A percentile compares a stretch with the other conserved stretches of the same genome.
These are phyloP conservation scores for Stachybotrys chlorohalonatus DNA, from an alignment of 2,329 filamentous ascomycete genomes.

Conservation along the genomic window DNA sequence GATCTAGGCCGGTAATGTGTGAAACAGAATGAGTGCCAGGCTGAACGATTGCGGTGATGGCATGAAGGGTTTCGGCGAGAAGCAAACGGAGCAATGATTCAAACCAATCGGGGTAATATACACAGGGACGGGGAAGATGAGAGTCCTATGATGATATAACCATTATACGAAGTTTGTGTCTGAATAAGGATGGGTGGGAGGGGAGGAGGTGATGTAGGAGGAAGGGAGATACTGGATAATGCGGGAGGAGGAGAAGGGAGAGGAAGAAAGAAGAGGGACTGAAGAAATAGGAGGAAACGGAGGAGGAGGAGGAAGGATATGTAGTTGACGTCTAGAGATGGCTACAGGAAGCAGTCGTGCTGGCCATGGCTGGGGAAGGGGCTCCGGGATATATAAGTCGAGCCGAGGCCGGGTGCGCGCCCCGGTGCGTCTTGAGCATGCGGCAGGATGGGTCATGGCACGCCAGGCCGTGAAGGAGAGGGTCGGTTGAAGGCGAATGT, in stretches of 20 bases:
- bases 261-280: slow-evolving; percentile 11
- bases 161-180: background rate
- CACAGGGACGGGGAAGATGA: background rate
- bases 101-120: background rate
- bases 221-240: slow-evolving; percentile 5
- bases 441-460: slow-evolving; percentile 17
- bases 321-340: slow-evolving; percentile 16
- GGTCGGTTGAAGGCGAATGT: slow-evolving; percentile 14
- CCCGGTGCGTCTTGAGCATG: slow-evolving; percentile 1
- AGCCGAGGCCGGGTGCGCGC: slow-evolving; percentile 14
- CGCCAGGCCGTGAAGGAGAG: slow-evolving; percentile 27
- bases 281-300: background rate
- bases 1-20: background rate
- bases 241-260: slow-evolving; percentile 2
- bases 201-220: background rate
- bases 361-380: slow-evolving; percentile 18
- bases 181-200: background rate
- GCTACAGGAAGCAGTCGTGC: slow-evolving; percentile 5
- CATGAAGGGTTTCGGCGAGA: background rate
- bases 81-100: background rate
- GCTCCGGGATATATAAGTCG: slow-evolving; percentile 38
- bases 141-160: background rate
- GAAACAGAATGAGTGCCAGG: background rate
- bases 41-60: background rate
- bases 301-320: slow-evolving; percentile 9